Conservation (phyloP, 192 early-diverging fungal genomes). For the Gorgonomyces haynaldii region DNA sequence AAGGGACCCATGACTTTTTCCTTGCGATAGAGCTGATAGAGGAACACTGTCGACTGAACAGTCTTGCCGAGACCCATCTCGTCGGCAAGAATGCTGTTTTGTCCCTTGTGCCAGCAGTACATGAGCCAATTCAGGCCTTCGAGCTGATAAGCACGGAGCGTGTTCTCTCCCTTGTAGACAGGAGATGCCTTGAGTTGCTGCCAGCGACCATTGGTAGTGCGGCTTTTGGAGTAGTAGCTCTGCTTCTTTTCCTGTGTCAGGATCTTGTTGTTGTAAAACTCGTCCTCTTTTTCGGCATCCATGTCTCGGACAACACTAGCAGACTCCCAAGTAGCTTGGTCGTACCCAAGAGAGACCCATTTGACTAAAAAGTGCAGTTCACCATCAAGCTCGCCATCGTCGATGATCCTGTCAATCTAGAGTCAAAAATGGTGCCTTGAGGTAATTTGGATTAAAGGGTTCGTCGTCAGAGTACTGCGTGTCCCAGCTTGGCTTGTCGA, state of each 20-base stretch:
- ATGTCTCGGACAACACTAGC: slow-evolving; percentile 43
- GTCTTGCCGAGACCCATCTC: slow-evolving; percentile 57
- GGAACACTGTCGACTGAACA: slow-evolving; percentile 64
- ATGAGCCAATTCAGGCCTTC: slow-evolving; percentile 77
- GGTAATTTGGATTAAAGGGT: slow-evolving; percentile 51
- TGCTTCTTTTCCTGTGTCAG: slow-evolving; percentile 38
- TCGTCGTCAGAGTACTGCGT: slow-evolving; percentile 47
- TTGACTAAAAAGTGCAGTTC: slow-evolving; percentile 63
- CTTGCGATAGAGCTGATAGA: slow-evolving; percentile 53
- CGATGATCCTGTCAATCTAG: slow-evolving; percentile 71
- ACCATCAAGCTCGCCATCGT: slow-evolving; percentile 62
- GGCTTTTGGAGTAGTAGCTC: slow-evolving; percentile 18
- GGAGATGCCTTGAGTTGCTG: slow-evolving; percentile 53
- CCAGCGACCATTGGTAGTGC: slow-evolving; percentile 34
- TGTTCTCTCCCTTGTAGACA: slow-evolving; percentile 55
- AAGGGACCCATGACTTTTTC: slow-evolving; percentile 63
- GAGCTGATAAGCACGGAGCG: slow-evolving; percentile 62
- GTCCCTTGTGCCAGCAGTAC: slow-evolving; percentile 63
- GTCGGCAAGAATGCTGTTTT: slow-evolving; percentile 52
- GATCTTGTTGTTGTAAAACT: slow-evolving; percentile 51
- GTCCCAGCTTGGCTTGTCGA: slow-evolving; percentile 50
- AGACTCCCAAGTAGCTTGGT: slow-evolving; percentile 62
- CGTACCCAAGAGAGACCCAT: slow-evolving; percentile 62
- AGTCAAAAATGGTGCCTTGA: slow-evolving; percentile 28
- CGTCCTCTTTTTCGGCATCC: slow-evolving; percentile 49